Conservation (phyloP, 768 basidiomycete genomes). For the Mycena vitilis region DNA sequence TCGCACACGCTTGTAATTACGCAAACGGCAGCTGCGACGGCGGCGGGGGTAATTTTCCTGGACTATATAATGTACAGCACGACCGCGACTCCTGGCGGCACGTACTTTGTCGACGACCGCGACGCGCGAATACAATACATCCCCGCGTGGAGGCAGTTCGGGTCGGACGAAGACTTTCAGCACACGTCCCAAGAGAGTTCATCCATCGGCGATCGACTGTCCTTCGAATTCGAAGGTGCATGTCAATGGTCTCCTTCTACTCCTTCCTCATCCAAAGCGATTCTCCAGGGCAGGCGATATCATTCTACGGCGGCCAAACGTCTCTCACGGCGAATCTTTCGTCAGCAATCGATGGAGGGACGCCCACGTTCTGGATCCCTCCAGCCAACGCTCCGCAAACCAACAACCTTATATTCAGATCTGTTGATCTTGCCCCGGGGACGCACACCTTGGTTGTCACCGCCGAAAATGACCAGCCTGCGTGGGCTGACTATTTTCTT, state of each 20-base stretch:
- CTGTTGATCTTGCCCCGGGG: slow-evolving; percentile 1
- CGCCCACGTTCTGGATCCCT: slow-evolving; percentile 1
- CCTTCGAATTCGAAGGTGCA: slow-evolving; percentile 13
- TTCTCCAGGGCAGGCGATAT: neutral
- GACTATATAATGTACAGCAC: slow-evolving; percentile 25
- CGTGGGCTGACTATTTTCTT: slow-evolving; percentile 23
- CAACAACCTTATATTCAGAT: slow-evolving; percentile 23
- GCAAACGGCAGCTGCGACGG: neutral
- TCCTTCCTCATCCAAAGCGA: neutral
- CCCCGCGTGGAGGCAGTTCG: slow-evolving; percentile 2
- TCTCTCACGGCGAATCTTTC: neutral
- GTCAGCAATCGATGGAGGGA: slow-evolving; percentile 8
- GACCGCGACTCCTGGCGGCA: neutral
- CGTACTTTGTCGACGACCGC: slow-evolving; percentile 20
- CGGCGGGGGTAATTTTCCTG: neutral
- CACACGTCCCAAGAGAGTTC: slow-evolving; percentile 21
- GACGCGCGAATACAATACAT: slow-evolving; percentile 8
- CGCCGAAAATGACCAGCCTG: neutral
- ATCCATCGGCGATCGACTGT: neutral
- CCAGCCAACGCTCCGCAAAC: neutral
- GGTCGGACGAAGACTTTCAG: slow-evolving; percentile 2
- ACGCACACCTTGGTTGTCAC: slow-evolving; percentile 21
- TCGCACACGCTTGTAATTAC: slow-evolving; percentile 16
- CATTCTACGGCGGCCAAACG: slow-evolving; percentile 20
- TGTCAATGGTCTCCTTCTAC: neutral